Conservation (phyloP, 23 red algal genomes). For the Chondrus crispus region DNA sequence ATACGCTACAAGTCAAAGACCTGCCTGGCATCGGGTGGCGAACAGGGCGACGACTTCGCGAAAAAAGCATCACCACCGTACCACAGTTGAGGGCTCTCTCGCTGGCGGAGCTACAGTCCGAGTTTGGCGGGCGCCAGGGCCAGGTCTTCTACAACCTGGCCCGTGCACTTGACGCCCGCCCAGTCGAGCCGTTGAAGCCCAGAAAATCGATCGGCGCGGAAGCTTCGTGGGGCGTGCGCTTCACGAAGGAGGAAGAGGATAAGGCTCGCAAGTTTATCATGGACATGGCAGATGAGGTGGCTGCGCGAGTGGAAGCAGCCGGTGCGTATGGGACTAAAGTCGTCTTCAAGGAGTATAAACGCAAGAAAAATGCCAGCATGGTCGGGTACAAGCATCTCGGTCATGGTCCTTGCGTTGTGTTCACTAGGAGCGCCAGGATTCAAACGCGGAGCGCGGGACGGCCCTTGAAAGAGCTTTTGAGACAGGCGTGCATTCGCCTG, state of each 20-base stretch:
- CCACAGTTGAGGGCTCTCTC: conserved; percentile 42
- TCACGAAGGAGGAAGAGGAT: conserved; percentile 51
- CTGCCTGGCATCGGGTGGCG: conserved; percentile 91
- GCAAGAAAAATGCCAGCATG: conserved; percentile 59
- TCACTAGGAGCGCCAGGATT: conserved; percentile 13
- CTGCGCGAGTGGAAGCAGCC: conserved; percentile 49
- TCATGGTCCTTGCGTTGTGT: conserved; percentile 43
- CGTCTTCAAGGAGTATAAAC: conserved; percentile 66
- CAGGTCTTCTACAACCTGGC: conserved; percentile 48
- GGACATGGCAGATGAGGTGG: conserved; percentile 73
- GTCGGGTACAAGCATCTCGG: conserved; percentile 64
- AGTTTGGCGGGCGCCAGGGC: conserved; percentile 73
- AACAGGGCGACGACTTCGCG: conserved; percentile 38
- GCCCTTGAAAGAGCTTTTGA: conserved; percentile 11
- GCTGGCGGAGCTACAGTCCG: conserved; percentile 21
- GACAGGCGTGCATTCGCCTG: conserved; percentile 22
- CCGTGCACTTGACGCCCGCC: conserved; percentile 57
- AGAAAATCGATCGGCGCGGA: conserved; percentile 87
- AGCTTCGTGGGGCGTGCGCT: conserved; percentile 95
- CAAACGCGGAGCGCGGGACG: not conserved
- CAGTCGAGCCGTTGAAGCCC: conserved; percentile 74
- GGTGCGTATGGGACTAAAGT: conserved; percentile 55
- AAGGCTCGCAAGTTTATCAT: conserved; percentile 78
- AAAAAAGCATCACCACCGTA: conserved; percentile 36
- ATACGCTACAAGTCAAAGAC: conserved; percentile 53